Evolutionary conservation across 176 grass and related monocot species (phyloP).

Genomic region (Tillandsia fasciculata): DNA sequence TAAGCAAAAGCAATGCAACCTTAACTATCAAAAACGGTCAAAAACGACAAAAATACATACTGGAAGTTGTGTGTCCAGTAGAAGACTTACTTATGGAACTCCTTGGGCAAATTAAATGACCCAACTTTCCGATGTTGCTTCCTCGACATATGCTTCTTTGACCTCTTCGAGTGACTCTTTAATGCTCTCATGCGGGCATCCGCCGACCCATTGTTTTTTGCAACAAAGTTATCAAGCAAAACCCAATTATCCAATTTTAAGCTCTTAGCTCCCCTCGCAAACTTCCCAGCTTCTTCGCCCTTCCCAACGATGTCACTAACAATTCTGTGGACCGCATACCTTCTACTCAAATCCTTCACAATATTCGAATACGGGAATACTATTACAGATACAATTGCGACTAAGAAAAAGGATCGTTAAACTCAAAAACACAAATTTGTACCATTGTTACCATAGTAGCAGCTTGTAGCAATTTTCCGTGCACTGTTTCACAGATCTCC

Average conservation of each 20-base stretch:
- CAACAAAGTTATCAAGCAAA: slow-evolving; percentile 49
- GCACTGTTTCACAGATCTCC: slow-evolving; percentile 24
- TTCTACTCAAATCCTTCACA: slow-evolving; percentile 27
- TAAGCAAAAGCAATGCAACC: too few relatives aligned
- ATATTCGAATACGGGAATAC: slow-evolving; percentile 5
- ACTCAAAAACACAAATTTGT: neutral
- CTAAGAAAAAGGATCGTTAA: neutral
- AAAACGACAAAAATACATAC: too few relatives aligned
- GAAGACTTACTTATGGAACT: slow-evolving; percentile 39
- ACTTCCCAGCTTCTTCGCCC: slow-evolving; percentile 38
- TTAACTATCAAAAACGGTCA: too few relatives aligned
- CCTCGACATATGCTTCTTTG: slow-evolving; percentile 48
- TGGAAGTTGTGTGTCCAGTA: neutral
- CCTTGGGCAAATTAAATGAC: slow-evolving; percentile 39
- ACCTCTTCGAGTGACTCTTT: slow-evolving; percentile 47
- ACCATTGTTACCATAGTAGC: slow-evolving; percentile 3
- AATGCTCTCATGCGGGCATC: slow-evolving; percentile 47
- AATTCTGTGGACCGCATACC: slow-evolving; percentile 32
- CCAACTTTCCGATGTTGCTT: slow-evolving; percentile 60
- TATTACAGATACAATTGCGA: neutral
- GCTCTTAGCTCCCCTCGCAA: slow-evolving; percentile 40
- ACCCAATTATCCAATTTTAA: slow-evolving; percentile 49
- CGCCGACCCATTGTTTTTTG: slow-evolving; percentile 31
- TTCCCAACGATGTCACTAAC: slow-evolving; percentile 60
- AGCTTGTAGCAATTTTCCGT: slow-evolving; percentile 33